Percentiles rank a stretch among this genome's conserved stretches.
phyloP scores from a whole-genome alignment of 805 yeast species.

The Candida sithepensis region DNA sequence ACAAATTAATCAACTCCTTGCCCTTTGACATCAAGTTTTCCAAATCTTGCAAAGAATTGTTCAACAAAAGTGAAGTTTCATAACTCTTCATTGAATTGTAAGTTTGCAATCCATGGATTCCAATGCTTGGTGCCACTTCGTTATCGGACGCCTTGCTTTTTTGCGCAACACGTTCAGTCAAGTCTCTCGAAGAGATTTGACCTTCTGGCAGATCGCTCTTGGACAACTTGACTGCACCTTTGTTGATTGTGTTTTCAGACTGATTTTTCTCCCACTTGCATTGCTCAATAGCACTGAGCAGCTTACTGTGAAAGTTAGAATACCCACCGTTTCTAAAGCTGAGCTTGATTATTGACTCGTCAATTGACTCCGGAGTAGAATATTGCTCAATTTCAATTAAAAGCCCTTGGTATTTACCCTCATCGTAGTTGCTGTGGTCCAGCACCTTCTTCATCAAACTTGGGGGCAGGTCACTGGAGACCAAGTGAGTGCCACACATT shows the following conservation, averaged over 20 bases:
- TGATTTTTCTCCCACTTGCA: slow-evolving; percentile 42
- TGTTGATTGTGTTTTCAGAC: slow-evolving; percentile 29
- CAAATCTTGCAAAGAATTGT: slow-evolving; percentile 70
- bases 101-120: slow-evolving; percentile 68
- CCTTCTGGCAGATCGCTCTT: slow-evolving; percentile 1
- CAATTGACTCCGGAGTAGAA: slow-evolving; percentile 19
- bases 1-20: slow-evolving; percentile 61
- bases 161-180: background rate
- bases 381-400: slow-evolving; percentile 11
- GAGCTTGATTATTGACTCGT: slow-evolving; percentile 45
- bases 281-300: slow-evolving; percentile 43
- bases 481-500: slow-evolving; percentile 69
- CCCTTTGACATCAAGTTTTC: slow-evolving; percentile 77
- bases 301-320: slow-evolving; percentile 44
- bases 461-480: slow-evolving; percentile 24
- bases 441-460: slow-evolving; percentile 2
- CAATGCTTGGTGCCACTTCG: slow-evolving; percentile 36
- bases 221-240: slow-evolving; percentile 28
- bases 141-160: background rate
- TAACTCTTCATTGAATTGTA: slow-evolving; percentile 50
- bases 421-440: background rate
- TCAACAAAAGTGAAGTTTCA: slow-evolving; percentile 58
- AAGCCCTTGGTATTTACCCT: background rate
- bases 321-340: slow-evolving; percentile 79
- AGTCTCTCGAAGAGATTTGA: slow-evolving; percentile 1